Conservation (phyloP, 305 asterid genomes). For the Solanum hybrid region DNA sequence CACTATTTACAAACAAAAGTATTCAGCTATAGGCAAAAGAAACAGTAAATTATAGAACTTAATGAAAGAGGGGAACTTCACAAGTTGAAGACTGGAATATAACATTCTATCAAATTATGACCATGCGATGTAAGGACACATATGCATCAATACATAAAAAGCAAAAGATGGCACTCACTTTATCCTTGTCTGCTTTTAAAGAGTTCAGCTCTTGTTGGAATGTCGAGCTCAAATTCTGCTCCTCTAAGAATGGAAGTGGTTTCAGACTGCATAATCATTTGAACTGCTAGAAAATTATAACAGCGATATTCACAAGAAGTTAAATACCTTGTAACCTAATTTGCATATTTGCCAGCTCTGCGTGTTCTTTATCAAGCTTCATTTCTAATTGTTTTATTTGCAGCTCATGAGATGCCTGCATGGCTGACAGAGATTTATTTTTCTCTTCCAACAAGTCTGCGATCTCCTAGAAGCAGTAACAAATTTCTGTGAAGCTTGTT, state of each 20-base stretch:
- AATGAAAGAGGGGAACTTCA: neutral
- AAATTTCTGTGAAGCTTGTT: constrained; percentile 35
- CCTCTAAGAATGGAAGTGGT: constrained; percentile 51
- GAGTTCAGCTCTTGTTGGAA: constrained; percentile 67
- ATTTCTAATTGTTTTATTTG: constrained; percentile 48
- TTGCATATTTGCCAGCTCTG: constrained; percentile 40
- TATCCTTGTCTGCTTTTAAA: constrained; percentile 48
- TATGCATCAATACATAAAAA: neutral
- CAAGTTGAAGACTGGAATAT: neutral
- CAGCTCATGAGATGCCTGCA: constrained; percentile 59
- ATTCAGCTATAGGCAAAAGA: neutral
- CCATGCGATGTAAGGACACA: neutral
- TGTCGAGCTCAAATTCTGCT: constrained; percentile 61
- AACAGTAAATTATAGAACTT: neutral
- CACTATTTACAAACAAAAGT: neutral
- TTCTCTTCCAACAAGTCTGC: constrained; percentile 61
- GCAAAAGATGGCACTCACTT: constrained; percentile 45
- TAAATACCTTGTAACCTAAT: constrained; percentile 56
- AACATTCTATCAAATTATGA: neutral
- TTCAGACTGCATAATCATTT: constrained; percentile 19
- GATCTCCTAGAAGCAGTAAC: constrained; percentile 68
- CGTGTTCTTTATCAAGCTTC: constrained; percentile 69
- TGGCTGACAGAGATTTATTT: constrained; percentile 38
- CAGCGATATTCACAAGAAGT: constrained; percentile 6
- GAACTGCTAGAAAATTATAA: neutral